Conservation (phyloP, 345 rosid genomes). For the Murraya paniculata region DNA sequence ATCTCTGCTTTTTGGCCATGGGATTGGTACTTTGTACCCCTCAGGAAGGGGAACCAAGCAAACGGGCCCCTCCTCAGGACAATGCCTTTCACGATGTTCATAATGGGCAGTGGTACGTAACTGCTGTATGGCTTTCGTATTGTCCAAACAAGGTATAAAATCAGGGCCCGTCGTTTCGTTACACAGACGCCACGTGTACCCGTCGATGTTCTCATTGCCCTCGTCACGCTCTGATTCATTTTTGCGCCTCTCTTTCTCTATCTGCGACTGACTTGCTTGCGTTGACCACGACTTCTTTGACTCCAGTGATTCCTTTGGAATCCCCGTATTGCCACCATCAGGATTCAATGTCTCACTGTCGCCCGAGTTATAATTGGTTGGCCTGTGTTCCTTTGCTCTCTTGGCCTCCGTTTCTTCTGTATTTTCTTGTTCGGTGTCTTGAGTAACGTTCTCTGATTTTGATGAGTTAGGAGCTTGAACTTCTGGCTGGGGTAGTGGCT, state of each 20-base stretch:
- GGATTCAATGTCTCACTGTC: constrained; percentile 23
- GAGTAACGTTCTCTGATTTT: constrained; percentile 12
- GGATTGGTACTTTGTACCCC: constrained; percentile 64
- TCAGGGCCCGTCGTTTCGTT: constrained; percentile 76
- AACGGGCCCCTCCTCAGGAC: constrained; percentile 76
- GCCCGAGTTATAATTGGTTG: constrained; percentile 8
- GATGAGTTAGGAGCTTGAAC: constrained; percentile 6
- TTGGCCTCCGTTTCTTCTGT: constrained; percentile 12
- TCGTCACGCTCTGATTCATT: constrained; percentile 28
- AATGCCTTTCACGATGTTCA: constrained; percentile 93
- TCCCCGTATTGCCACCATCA: constrained; percentile 37
- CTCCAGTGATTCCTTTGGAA: constrained; percentile 77
- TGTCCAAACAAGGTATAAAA: constrained; percentile 94
- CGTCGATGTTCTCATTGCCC: constrained; percentile 24
- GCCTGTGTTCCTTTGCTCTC: constrained; percentile 6
- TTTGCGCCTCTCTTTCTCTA: constrained; percentile 68
- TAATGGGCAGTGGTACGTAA: constrained; percentile 58
- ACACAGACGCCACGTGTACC: constrained; percentile 71
- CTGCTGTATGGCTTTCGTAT: constrained; percentile 60
- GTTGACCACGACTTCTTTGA: constrained; percentile 75
- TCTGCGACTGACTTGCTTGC: constrained; percentile 65
- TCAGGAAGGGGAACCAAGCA: constrained; percentile 69
- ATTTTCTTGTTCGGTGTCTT: constrained; percentile 16
- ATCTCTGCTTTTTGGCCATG: constrained; percentile 86
- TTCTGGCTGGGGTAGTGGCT: constrained; percentile 15